These are phyloP conservation scores for Magnusiomyces paraingens DNA, from an alignment of 1,139 yeast genomes.

Conservation along the genomic window DNA sequence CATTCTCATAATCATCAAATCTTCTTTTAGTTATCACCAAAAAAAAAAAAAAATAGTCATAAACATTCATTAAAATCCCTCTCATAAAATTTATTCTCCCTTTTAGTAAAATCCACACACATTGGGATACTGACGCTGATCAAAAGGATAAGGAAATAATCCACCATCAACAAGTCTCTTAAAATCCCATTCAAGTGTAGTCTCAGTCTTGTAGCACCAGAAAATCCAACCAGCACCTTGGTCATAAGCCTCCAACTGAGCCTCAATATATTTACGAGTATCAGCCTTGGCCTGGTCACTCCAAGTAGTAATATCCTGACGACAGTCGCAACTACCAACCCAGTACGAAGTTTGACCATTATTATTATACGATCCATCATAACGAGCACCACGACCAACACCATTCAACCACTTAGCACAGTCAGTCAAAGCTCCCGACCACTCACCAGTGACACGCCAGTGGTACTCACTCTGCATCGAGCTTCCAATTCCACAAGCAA, in stretches of 20 bases:
- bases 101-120: constrained; percentile 46
- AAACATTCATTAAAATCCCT: too few relatives aligned
- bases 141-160: constrained; percentile 75
- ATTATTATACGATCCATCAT: constrained; percentile 52
- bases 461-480: constrained; percentile 48
- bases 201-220: constrained; percentile 92
- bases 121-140: constrained; percentile 57
- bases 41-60: too few relatives aligned
- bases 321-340: constrained; percentile 60
- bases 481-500: constrained; percentile 60
- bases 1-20: too few relatives aligned
- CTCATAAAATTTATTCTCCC: too few relatives aligned
- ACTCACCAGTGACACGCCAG: constrained; percentile 84
- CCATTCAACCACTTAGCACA: constrained; percentile 92
- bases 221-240: constrained; percentile 75
- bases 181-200: constrained; percentile 83
- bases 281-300: constrained; percentile 47
- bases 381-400: constrained; percentile 82
- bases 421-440: constrained; percentile 91
- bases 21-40: too few relatives aligned
- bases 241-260: constrained; percentile 82
- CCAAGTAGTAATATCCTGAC: constrained; percentile 56
- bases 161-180: constrained; percentile 48
- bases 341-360: constrained; percentile 34
- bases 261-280: constrained; percentile 72